A percentile compares a stretch with the other conserved stretches of the same genome.
phyloP scores from a whole-genome alignment of 345 rosid species.

The Gossypium stocksii region DNA sequence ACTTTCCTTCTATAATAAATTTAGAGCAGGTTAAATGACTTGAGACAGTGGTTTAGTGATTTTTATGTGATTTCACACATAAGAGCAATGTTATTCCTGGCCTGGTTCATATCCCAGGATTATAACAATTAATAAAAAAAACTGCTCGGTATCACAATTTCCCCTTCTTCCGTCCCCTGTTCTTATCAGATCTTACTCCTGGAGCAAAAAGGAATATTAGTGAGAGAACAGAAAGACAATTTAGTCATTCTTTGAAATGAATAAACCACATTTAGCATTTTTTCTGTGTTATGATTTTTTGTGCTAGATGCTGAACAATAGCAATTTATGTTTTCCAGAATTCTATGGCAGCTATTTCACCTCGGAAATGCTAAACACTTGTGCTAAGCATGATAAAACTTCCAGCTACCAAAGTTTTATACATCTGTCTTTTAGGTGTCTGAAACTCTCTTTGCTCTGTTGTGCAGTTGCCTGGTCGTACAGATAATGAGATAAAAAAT shows the following conservation, averaged over 20 bases:
- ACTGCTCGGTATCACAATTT: neutral
- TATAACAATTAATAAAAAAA: neutral
- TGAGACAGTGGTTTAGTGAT: neutral
- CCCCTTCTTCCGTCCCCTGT: neutral
- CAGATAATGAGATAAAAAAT: conserved; percentile 98
- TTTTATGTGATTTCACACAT: neutral
- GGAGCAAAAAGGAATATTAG: neutral
- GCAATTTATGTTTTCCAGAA: conserved; percentile 6
- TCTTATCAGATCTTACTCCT: too few relatives aligned
- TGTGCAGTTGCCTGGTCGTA: conserved; percentile 89
- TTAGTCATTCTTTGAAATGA: neutral
- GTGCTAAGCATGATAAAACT: neutral
- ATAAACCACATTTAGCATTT: neutral
- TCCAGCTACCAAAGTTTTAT: neutral
- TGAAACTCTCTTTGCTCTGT: conserved; percentile 8
- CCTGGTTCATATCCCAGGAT: neutral
- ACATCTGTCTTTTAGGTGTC: neutral
- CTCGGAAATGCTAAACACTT: conserved; percentile 4
- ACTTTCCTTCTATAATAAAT: neutral
- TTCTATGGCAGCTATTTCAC: neutral
- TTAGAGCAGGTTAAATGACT: neutral
- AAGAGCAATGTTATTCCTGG: neutral
- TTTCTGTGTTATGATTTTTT: neutral
- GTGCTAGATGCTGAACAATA: neutral
- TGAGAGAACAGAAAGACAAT: neutral